Evolutionary conservation across 805 yeast species (phyloP).

Genomic region (Nakazawaea siamensis): DNA sequence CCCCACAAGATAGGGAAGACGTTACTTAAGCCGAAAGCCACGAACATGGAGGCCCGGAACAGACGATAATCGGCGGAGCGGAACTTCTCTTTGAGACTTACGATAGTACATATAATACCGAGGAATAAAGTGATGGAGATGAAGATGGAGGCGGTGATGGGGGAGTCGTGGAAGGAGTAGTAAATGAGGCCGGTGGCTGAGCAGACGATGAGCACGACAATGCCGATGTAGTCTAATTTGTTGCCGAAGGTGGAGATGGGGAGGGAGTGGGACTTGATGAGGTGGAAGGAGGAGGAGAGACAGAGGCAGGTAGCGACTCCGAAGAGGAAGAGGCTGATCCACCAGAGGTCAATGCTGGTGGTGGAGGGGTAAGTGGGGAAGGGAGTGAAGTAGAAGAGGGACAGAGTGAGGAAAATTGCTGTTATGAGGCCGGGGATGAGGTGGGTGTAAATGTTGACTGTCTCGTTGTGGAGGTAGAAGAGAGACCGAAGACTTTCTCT

Average conservation of each 20-base stretch:
- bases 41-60: constrained; percentile 69
- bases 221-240: constrained; percentile 48
- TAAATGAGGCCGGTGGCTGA: constrained; percentile 31
- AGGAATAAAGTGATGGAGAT: constrained; percentile 38
- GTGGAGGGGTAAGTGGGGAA: constrained; percentile 20
- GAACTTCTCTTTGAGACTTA: constrained; percentile 61
- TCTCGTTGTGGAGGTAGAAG: constrained; percentile 41
- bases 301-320: constrained; percentile 38
- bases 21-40: constrained; percentile 74
- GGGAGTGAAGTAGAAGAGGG: constrained; percentile 17
- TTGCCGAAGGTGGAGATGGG: constrained; percentile 35
- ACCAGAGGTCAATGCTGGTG: constrained; percentile 26
- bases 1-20: constrained; percentile 61
- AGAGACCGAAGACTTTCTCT: constrained; percentile 31
- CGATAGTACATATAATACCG: constrained; percentile 53
- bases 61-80: constrained; percentile 68
- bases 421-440: constrained; percentile 38
- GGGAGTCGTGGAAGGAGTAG: constrained; percentile 37
- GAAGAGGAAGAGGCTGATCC: constrained; percentile 33
- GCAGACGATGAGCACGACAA: constrained; percentile 39
- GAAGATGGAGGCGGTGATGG: constrained; percentile 27
- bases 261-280: constrained; percentile 41
- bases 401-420: constrained; percentile 19
- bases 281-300: constrained; percentile 43
- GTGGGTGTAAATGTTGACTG: constrained; percentile 45